Conservation (phyloP, 2,329 filamentous ascomycete species). For the Xylogone sp. region DNA sequence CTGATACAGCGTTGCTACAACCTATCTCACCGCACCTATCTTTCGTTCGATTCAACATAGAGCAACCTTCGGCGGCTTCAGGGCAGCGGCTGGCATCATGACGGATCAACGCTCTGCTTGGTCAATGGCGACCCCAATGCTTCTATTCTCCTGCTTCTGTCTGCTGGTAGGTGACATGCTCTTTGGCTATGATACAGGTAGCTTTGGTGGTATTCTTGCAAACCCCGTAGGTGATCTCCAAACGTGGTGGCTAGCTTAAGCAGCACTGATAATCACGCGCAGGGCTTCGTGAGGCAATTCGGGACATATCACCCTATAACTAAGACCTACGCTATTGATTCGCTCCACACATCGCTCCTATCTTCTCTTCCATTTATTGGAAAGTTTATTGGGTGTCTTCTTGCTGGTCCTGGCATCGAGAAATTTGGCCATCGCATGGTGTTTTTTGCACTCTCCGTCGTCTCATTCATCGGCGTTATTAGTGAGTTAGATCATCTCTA, state of each 20-base stretch:
- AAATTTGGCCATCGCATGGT: conserved; percentile 13
- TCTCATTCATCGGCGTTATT: conserved; percentile 15
- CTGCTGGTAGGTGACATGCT: not conserved
- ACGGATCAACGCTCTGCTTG: not conserved
- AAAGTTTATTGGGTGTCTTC: conserved; percentile 3
- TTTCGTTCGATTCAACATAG: too few relatives aligned
- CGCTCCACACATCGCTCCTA: not conserved
- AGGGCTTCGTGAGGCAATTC: not conserved
- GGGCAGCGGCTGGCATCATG: not conserved
- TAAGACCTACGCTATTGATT: not conserved
- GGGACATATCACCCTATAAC: conserved; percentile 1
- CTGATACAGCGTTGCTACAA: too few relatives aligned
- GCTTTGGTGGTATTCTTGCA: conserved; percentile 39
- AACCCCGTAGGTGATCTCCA: conserved; percentile 20
- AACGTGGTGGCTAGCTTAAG: conserved; percentile 30
- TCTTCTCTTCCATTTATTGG: conserved; percentile 1
- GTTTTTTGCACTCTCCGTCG: conserved; percentile 11
- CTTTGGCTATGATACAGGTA: conserved; percentile 3
- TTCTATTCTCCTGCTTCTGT: not conserved
- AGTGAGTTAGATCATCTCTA: conserved; percentile 7
- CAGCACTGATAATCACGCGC: not conserved
- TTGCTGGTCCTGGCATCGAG: conserved; percentile 15
- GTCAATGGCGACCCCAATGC: not conserved
- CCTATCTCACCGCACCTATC: too few relatives aligned
- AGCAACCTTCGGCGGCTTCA: too few relatives aligned